Base-by-base conservation (phyloP, 345 rosid genomes). In the Geranium brycei region DNA sequence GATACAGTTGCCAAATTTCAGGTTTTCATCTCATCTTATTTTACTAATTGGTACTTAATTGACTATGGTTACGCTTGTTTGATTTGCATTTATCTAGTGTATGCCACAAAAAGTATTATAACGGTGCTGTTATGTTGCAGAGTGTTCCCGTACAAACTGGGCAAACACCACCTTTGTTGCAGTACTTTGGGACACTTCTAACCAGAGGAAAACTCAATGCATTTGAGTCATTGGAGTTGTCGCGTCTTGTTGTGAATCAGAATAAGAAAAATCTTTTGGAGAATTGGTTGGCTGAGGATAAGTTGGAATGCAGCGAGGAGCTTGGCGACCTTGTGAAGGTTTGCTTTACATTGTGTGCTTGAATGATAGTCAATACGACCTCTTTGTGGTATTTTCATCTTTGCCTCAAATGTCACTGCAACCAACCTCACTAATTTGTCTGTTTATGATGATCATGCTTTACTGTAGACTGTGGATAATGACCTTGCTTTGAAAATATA, bases 291-390 rank as follows among this genome's bases (percentile, higher is more conserved):
- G 91, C 88, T 3, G 99, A 95, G 80, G 99, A 95, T 76, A 95
- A 95, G 80, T 76, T 95, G 78, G 99, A 95, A 73, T 95, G 99
- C 68, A 91, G 91, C 51, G 99, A 95, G 78, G 99, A 95, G 71
- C 93, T 95, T 61, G 99, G 99, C 59, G 99, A 95, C 74, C 95
- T 95, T 69, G 99, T 91, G 74, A 95, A 95, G 96, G 99, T 91
- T 78, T 69, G 82, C 55, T 70, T 72, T 63, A 51, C 23, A 47
- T 59, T 3, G 1, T 47, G 53, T 3, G 15, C 7, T 47, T 47
- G 12, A 47, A 47, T 47, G 13, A 47, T 47, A 6, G 3, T 47
- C 53, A 47, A 47, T 8, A 13, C 53, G 12, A 53, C 16, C 35
- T 55, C 28, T 31, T 58, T 41, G 17, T 28, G 19, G 23, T 31